These are phyloP conservation scores for Alternaria burnsii DNA, from an alignment of 2,329 filamentous ascomycete species.

Conservation along the genomic window DNA sequence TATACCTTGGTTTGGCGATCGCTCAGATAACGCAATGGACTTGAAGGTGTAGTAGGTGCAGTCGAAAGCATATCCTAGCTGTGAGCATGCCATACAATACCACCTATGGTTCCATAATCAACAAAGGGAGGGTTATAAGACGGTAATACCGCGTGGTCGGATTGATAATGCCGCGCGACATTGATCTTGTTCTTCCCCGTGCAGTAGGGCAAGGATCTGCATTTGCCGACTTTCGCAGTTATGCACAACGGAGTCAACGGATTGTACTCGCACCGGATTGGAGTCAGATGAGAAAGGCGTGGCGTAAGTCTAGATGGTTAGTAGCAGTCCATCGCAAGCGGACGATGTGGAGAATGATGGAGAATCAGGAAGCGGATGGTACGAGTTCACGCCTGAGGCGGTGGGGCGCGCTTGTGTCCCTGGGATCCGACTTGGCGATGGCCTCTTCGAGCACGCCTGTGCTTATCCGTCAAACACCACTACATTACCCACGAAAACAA, in stretches of 20 bases:
- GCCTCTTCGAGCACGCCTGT: too few species aligned
- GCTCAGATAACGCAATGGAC: neutral
- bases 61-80: neutral
- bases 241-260: neutral
- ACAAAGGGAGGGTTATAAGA: neutral
- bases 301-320: neutral
- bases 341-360: neutral
- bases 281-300: neutral
- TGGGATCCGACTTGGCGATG: too few species aligned
- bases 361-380: neutral
- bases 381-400: neutral
- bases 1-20: neutral
- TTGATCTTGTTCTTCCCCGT: neutral
- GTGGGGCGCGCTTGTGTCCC: slow-evolving; percentile 8
- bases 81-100: neutral
- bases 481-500: too few species aligned
- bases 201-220: slow-evolving; percentile 6
- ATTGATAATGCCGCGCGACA: slow-evolving; percentile 30
- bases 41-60: neutral
- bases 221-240: neutral
- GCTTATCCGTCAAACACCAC: too few species aligned
- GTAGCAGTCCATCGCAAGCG: neutral
- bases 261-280: neutral
- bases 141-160: slow-evolving; percentile 11
- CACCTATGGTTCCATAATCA: neutral